phyloP scores from a whole-genome alignment of 2,329 filamentous ascomycete species.

The Trichoderma koningii region DNA sequence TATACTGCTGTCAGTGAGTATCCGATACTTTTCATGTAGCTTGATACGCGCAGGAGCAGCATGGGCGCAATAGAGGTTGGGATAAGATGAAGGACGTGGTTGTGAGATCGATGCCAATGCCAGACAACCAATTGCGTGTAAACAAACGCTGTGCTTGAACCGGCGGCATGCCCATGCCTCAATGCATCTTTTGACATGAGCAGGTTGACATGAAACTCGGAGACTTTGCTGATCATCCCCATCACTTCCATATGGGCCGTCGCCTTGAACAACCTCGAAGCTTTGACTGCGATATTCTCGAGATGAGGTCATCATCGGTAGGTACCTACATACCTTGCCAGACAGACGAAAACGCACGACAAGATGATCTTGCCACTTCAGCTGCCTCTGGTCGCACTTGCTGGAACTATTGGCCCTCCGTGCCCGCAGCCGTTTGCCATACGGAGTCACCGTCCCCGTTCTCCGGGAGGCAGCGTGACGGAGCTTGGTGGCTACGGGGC shows the following conservation, averaged over 20 bases:
- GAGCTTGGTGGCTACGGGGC: background rate
- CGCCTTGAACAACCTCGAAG: background rate
- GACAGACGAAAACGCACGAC: constrained; percentile 10
- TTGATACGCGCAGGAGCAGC: background rate
- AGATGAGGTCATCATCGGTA: constrained; percentile 22
- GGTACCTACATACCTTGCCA: background rate
- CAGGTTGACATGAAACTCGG: background rate
- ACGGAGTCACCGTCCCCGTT: constrained; percentile 9
- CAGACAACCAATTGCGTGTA: no score
- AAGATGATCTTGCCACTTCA: constrained; percentile 23
- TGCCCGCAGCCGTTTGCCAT: constrained; percentile 18
- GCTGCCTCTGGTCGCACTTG: constrained; percentile 14
- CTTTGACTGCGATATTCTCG: constrained; percentile 3
- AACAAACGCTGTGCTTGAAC: background rate
- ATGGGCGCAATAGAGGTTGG: background rate
- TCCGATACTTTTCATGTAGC: background rate
- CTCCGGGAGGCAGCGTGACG: constrained; percentile 1
- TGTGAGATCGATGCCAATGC: background rate
- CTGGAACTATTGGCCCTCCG: constrained; percentile 23
- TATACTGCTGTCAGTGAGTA: background rate
- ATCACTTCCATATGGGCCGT: background rate
- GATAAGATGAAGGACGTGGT: background rate
- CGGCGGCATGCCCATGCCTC: background rate
- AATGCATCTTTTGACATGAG: background rate
- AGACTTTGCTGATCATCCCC: background rate